Base-by-base conservation (phyloP, 106 monocot genomes). In the Dendrobium nobile region DNA sequence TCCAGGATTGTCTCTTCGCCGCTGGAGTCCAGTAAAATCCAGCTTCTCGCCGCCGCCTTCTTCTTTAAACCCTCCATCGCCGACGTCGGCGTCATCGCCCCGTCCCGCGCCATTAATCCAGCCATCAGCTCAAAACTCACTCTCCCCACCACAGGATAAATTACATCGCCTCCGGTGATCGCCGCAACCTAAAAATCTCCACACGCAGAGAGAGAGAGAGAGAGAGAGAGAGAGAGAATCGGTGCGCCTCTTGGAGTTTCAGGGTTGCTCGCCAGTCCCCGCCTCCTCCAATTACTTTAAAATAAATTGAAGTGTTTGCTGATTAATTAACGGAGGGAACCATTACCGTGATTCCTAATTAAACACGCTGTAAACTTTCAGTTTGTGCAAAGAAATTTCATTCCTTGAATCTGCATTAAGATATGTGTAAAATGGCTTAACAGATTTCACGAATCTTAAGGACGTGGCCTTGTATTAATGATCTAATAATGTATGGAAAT, bases 1-100 rank as follows among this genome's bases (percentile, higher is more conserved):
- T 93, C 90, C 17, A 93, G 79, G 47, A 76, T 77, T 47, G 82
- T 82, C 45, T 77, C 85, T 43, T 82, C 74, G 5, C 88, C 92
- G 18, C 79, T 33, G 26, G 67, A 77, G 18, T 81, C 80, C 55
- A 84, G 10, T 9, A 79, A 26, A 26, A 84, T 56, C 88, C 59
- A 72, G 80, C 56, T 77, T 79, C 78, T 16, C 41, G 75, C 37
- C 75, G 64, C 47, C 81, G 72, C 81, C 72, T 56, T 48, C 58
- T 61, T 78, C 68, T 74, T 84, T 77, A 78, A 54, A 7, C 78
- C 78, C 40, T 59, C 78, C 55, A 54, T 37, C 10, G 18, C 78
- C 58, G 58, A 27, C 58, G 54, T 16, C 11, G 33, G 16, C 24
- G 78, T 20, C 40, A 37, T 48, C 40, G 40, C 28, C 16, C 19